A percentile compares a stretch with the other conserved stretches of the same genome.
These are phyloP conservation scores for Syzygium malaccense DNA, from an alignment of 441 rosid genomes.

Conservation along the genomic window DNA sequence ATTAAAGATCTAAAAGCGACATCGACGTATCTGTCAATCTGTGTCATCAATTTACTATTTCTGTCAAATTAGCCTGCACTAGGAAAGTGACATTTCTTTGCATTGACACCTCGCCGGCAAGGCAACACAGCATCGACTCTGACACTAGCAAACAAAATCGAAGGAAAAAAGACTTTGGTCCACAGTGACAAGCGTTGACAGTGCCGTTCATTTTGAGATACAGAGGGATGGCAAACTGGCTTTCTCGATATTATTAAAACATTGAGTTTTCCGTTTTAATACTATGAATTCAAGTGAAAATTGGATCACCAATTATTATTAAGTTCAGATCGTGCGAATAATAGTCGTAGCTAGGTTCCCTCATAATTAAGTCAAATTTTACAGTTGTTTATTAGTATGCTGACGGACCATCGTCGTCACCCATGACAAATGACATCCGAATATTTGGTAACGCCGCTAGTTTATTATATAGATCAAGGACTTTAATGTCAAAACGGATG, in stretches of 20 bases:
- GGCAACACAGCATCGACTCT: not conserved
- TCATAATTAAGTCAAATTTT: not conserved
- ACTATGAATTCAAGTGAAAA: not conserved
- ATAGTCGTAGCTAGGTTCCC: no score
- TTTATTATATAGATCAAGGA: not conserved
- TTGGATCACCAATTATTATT: no score
- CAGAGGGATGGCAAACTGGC: not conserved
- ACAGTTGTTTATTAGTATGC: not conserved
- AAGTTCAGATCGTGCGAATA: no score
- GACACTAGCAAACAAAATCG: not conserved
- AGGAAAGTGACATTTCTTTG: not conserved
- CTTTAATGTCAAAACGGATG: not conserved
- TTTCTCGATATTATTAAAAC: no score
- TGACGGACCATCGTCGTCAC: not conserved
- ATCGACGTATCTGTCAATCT: not conserved
- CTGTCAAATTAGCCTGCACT: not conserved
- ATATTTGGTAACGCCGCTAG: not conserved
- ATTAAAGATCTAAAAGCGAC: not conserved
- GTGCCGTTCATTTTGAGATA: not conserved
- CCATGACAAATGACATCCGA: not conserved
- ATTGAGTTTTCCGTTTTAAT: no score
- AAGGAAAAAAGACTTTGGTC: not conserved
- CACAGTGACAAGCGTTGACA: not conserved
- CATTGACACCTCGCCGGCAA: not conserved
- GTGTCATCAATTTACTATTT: not conserved